Conservation (phyloP, 2,329 filamentous ascomycete genomes). For the Fusarium palustre region DNA sequence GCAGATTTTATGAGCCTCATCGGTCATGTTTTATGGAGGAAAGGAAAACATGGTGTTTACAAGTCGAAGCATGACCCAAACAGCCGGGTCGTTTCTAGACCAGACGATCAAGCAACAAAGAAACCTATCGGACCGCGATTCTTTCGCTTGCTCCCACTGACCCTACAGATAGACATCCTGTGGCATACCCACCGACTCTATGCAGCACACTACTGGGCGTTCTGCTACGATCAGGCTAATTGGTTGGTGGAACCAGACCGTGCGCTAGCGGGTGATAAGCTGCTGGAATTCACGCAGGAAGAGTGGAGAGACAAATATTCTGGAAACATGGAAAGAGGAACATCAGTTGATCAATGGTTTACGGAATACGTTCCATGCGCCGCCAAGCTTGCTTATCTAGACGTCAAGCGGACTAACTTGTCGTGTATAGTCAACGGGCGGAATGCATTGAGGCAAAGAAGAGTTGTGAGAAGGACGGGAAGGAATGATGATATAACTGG, state of each 20-base stretch:
- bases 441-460: neutral
- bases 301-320: neutral
- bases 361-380: neutral
- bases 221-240: neutral
- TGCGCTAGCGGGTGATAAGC: rapidly evolving
- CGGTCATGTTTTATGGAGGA: neutral
- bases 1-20: neutral
- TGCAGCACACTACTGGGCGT: neutral
- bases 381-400: neutral
- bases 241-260: neutral
- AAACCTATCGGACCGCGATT: too few relatives aligned
- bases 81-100: rapidly evolving
- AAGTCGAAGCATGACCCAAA: constrained; percentile 4
- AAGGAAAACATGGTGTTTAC: neutral
- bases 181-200: constrained; percentile 10
- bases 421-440: neutral
- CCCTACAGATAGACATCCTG: neutral
- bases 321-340: neutral
- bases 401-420: neutral
- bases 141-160: neutral
- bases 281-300: neutral
- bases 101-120: neutral
- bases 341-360: neutral
- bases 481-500: neutral
- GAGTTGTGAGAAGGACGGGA: neutral